Conservation (phyloP, 208 protist genomes). For the Lotmaria passim region DNA sequence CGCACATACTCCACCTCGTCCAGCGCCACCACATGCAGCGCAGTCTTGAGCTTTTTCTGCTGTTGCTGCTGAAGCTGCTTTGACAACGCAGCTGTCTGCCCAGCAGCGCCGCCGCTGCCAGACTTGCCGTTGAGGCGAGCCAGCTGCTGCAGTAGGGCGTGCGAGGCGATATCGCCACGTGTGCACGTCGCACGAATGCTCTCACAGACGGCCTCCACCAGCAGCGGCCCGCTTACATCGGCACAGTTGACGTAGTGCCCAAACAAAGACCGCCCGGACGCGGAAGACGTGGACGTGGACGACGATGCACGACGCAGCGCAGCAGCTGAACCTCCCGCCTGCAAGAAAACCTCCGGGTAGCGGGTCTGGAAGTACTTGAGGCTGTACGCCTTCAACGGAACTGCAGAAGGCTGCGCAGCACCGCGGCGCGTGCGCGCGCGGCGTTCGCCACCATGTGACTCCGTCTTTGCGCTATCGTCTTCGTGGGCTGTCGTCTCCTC, state of each 20-base stretch:
- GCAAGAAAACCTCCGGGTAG: slow-evolving; percentile 39
- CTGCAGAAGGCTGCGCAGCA: too few species aligned
- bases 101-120: background rate
- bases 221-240: slow-evolving; percentile 50
- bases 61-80: slow-evolving; percentile 4
- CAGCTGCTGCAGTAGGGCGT: slow-evolving; percentile 37
- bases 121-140: slow-evolving; percentile 21
- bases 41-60: background rate
- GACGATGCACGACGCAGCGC: slow-evolving; percentile 1
- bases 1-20: slow-evolving; percentile 86
- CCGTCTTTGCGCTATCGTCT: background rate
- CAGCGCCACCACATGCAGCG: slow-evolving; percentile 73
- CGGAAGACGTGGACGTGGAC: background rate
- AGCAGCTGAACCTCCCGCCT: background rate
- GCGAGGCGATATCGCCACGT: slow-evolving; percentile 42
- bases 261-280: slow-evolving; percentile 30
- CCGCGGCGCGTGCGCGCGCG: background rate
- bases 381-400: slow-evolving; percentile 5
- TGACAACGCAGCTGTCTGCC: background rate
- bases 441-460: too few species aligned
- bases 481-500: background rate
- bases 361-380: slow-evolving; percentile 28
- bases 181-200: slow-evolving; percentile 47
- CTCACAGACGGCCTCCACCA: slow-evolving; percentile 47
- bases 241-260: slow-evolving; percentile 88